Percentiles rank a stretch among this genome's conserved stretches.
Evolutionary conservation across 2,329 filamentous ascomycete genomes (phyloP).

Genomic region (Dissoconium aciculare): DNA sequence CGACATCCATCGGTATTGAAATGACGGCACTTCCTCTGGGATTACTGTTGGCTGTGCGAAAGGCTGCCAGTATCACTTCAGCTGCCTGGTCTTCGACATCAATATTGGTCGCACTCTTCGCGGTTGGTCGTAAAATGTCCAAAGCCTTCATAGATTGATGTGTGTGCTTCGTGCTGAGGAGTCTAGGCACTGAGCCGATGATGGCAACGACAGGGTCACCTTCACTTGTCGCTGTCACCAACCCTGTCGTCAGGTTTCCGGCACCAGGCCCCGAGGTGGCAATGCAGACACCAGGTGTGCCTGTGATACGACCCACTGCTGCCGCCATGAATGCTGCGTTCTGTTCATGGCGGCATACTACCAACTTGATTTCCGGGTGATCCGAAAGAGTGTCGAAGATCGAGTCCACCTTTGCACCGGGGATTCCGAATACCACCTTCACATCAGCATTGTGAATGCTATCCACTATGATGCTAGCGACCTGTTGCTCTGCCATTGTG

Average conservation of each 20-base stretch:
- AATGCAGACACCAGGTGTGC: conserved; percentile 33
- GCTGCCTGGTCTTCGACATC: conserved; percentile 35
- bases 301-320: conserved; percentile 33
- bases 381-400: conserved; percentile 34
- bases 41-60: conserved; percentile 28
- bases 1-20: conserved; percentile 33
- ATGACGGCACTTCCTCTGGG: conserved; percentile 33
- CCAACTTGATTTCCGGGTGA: conserved; percentile 33
- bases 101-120: conserved; percentile 30
- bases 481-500: conserved; percentile 15
- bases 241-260: conserved; percentile 33
- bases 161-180: conserved; percentile 32
- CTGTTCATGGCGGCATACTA: conserved; percentile 36
- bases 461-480: conserved; percentile 22
- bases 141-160: conserved; percentile 34
- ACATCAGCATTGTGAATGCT: conserved; percentile 30
- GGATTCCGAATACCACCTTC: conserved; percentile 34
- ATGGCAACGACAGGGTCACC: conserved; percentile 36
- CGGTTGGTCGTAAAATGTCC: conserved; percentile 31
- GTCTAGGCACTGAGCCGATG: conserved; percentile 32
- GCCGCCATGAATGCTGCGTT: conserved; percentile 38
- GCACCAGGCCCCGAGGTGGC: conserved; percentile 36
- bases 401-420: conserved; percentile 31
- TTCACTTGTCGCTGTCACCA: conserved; percentile 35
- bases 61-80: conserved; percentile 34